phyloP scores from a whole-genome alignment of 257 asterid genomes.

The Nicotiana tomentosiformis region DNA sequence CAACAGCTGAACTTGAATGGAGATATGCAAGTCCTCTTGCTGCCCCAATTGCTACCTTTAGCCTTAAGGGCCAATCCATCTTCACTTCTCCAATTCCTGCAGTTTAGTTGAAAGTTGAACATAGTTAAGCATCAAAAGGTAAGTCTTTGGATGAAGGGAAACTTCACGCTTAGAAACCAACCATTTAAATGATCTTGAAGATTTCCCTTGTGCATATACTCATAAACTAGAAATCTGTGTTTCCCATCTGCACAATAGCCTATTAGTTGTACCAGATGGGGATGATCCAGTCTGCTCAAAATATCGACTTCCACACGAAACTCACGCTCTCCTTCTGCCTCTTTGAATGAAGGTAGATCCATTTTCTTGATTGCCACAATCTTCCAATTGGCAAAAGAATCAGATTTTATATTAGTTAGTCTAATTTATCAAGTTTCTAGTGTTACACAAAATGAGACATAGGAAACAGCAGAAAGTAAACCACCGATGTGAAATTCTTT shows the following conservation, averaged over 20 bases:
- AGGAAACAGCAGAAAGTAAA: not conserved
- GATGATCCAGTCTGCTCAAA: constrained; percentile 94
- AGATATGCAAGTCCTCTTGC: constrained; percentile 96
- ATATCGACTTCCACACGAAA: constrained; percentile 94
- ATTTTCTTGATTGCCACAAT: constrained; percentile 94
- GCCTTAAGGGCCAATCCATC: constrained; percentile 90
- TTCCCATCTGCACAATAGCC: constrained; percentile 98
- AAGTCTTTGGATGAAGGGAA: not conserved
- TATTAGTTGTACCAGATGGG: constrained; percentile 73
- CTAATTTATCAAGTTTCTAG: not conserved
- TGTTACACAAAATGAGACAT: not conserved
- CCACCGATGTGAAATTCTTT: not conserved
- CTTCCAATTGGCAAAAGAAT: constrained; percentile 28
- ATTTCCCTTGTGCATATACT: constrained; percentile 77
- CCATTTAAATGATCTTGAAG: constrained; percentile 91
- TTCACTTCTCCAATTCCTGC: constrained; percentile 66
- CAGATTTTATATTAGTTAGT: not conserved
- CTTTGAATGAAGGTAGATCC: constrained; percentile 79
- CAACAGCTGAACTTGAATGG: constrained; percentile 82
- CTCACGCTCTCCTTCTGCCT: constrained; percentile 88
- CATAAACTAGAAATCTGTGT: constrained; percentile 89
- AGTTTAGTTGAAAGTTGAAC: constrained; percentile 8
- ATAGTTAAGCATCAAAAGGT: not conserved
- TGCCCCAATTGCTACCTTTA: constrained; percentile 79
- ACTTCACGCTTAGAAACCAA: constrained; percentile 22